Base-by-base conservation (phyloP, 768 basidiomycete genomes). In the Leccinum sublutescens region DNA sequence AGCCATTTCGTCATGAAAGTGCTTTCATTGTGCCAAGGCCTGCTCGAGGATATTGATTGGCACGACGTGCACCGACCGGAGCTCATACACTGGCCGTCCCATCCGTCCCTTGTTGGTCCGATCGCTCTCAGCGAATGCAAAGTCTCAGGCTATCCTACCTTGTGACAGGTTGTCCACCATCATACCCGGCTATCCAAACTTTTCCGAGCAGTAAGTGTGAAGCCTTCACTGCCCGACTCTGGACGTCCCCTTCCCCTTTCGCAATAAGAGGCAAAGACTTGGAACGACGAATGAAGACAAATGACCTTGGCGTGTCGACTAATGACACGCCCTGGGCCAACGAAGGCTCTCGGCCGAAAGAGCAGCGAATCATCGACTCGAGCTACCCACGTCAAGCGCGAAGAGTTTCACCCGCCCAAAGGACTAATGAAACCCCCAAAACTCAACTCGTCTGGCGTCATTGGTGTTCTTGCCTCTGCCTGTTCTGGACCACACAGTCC, bases 1-100 rank as follows among this genome's bases (percentile, higher is more conserved):
- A 52, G 5, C 60, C 68, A 2, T 19, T 68, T 33, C 57, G 61
- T 43, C 62, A 61, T 15, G 63, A 65, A 33, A 68, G 65, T 10
- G 63, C 68, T 4, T 68, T 69, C 58, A 57, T 52, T 10, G 4
- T 31, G 31, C 31, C 31, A 31, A 33, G 59, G 63, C 0, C 23
- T 47, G 1, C 29, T 60, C 2, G 60, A 62, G 11, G 58, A 60
- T 0, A 25, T 57, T 1, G 65, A 64, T 31, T 61, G 49, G 62
- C 6, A 4, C 5, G 66, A 2, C 67, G 62, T 45, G 67, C 38
- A 6, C 54, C 58, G 12, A 7, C 49, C 0, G 21, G 53, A 2
- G 0, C n/a, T 4, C 54, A n/a, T 12, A 5, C 43, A 7, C 33
- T 33, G 33, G 33, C n/a, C n/a, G n/a, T n/a, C 2, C 55, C 64